Percentiles rank a stretch among this genome's conserved stretches.
Evolutionary conservation across 768 basidiomycete genomes (phyloP).

Genomic region (Podaxis mareebaensis): DNA sequence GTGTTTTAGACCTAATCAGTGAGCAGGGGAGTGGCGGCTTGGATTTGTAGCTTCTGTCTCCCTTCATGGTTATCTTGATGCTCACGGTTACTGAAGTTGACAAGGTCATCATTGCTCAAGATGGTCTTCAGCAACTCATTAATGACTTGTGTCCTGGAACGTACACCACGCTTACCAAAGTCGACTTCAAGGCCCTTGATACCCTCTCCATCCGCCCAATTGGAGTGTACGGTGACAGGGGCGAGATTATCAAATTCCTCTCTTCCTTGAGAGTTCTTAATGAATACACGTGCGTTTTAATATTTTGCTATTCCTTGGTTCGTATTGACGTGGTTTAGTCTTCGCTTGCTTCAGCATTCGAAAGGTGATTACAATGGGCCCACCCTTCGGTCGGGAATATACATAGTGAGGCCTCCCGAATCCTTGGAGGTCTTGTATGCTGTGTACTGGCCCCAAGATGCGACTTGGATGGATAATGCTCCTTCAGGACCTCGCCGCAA

Average conservation of each 20-base stretch:
- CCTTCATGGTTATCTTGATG: background rate
- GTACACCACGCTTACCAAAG: constrained; percentile 52
- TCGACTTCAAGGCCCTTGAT: constrained; percentile 58
- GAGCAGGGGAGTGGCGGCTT: constrained; percentile 32
- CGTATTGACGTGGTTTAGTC: constrained; percentile 8
- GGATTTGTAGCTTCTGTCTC: constrained; percentile 32
- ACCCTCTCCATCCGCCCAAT: constrained; percentile 44
- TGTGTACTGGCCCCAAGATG: constrained; percentile 63
- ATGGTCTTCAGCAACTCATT: constrained; percentile 47
- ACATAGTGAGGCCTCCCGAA: constrained; percentile 32
- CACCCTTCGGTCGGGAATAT: constrained; percentile 49
- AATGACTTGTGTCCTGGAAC: constrained; percentile 51
- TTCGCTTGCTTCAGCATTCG: constrained; percentile 12
- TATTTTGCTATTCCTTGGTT: background rate
- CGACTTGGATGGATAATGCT: constrained; percentile 56
- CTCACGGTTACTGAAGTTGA: constrained; percentile 40
- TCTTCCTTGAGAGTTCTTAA: constrained; percentile 35
- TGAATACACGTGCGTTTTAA: constrained; percentile 36
- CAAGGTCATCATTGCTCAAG: constrained; percentile 61
- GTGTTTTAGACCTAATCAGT: constrained; percentile 21
- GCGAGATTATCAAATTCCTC: constrained; percentile 49
- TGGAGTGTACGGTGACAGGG: constrained; percentile 59
- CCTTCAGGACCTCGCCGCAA: constrained; percentile 46
- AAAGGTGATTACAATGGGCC: constrained; percentile 4
- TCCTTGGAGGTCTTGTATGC: constrained; percentile 37